A percentile compares a stretch with the other conserved stretches of the same genome.
These are phyloP conservation scores for Sporothrix pseudoabietina DNA, from an alignment of 2,329 filamentous ascomycete genomes.

Conservation along the genomic window DNA sequence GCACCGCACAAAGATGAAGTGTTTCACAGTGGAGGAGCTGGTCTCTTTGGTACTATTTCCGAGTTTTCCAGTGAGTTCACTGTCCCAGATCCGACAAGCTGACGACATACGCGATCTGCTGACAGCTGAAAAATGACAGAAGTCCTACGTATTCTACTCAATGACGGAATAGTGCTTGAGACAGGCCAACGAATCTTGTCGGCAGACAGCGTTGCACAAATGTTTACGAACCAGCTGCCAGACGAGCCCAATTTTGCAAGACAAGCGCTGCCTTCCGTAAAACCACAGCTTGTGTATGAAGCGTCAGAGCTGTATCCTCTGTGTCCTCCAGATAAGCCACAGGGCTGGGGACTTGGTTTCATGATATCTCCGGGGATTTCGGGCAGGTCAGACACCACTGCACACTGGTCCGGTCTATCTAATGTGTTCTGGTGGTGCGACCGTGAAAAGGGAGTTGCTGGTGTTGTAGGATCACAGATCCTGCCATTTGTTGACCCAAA, in stretches of 20 bases:
- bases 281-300: conserved; percentile 49
- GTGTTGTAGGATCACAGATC: conserved; percentile 50
- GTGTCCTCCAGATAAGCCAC: conserved; percentile 48
- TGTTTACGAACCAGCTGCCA: conserved; percentile 64
- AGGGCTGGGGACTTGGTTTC: conserved; percentile 63
- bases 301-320: conserved; percentile 52
- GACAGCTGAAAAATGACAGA: neutral
- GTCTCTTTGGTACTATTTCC: conserved; percentile 47
- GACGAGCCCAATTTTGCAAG: conserved; percentile 53
- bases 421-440: conserved; percentile 64
- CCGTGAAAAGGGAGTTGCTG: conserved; percentile 57
- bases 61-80: conserved; percentile 51
- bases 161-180: conserved; percentile 59
- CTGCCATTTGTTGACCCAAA: conserved; percentile 48
- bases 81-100: too few relatives aligned
- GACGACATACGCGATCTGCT: neutral
- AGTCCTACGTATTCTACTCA: conserved; percentile 58
- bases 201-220: conserved; percentile 57
- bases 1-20: neutral
- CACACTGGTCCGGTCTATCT: conserved; percentile 57
- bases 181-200: conserved; percentile 57
- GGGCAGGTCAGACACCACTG: conserved; percentile 52
- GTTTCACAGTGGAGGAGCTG: conserved; percentile 49
- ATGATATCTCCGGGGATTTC: conserved; percentile 52
- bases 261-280: conserved; percentile 46